These are phyloP conservation scores for Phialophora chinensis DNA, from an alignment of 2,329 filamentous ascomycete species.

Conservation along the genomic window DNA sequence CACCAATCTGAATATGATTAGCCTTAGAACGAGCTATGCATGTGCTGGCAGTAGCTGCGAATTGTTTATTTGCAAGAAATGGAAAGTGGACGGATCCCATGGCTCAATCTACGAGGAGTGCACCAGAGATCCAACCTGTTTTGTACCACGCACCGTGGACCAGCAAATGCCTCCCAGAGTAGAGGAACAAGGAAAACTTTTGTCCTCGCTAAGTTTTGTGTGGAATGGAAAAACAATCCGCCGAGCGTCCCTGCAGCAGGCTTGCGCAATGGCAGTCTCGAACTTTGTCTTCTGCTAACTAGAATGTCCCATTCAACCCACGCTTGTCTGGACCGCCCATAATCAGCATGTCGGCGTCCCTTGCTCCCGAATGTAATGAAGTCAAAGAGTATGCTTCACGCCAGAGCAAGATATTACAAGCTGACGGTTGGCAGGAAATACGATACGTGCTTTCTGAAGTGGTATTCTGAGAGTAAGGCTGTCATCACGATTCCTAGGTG, in stretches of 20 bases:
- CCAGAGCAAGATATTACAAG: background rate
- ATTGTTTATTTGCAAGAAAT: background rate
- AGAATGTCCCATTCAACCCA: background rate
- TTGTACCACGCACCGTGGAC: background rate
- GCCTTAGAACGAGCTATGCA: background rate
- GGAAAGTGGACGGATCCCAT: too few species aligned
- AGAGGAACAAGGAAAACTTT: background rate
- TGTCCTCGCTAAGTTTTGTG: background rate
- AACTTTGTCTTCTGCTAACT: background rate
- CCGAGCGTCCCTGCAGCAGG: background rate
- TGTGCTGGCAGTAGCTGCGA: background rate
- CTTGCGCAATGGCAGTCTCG: background rate
- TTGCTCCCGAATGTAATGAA: slow-evolving; percentile 93
- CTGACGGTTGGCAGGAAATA: slow-evolving; percentile 70
- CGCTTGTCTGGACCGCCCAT: background rate
- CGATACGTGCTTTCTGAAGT: slow-evolving; percentile 96
- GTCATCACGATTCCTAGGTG: slow-evolving; percentile 29
- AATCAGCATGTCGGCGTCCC: slow-evolving; percentile 76
- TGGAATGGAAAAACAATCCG: background rate
- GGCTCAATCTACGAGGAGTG: too few species aligned
- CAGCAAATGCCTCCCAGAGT: background rate
- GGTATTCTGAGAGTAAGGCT: slow-evolving; percentile 94
- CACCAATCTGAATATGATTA: background rate
- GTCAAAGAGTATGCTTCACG: slow-evolving; percentile 78
- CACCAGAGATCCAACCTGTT: background rate